phyloP scores from a whole-genome alignment of 1,284 basidiomycete species.

The Ustilago curta region DNA sequence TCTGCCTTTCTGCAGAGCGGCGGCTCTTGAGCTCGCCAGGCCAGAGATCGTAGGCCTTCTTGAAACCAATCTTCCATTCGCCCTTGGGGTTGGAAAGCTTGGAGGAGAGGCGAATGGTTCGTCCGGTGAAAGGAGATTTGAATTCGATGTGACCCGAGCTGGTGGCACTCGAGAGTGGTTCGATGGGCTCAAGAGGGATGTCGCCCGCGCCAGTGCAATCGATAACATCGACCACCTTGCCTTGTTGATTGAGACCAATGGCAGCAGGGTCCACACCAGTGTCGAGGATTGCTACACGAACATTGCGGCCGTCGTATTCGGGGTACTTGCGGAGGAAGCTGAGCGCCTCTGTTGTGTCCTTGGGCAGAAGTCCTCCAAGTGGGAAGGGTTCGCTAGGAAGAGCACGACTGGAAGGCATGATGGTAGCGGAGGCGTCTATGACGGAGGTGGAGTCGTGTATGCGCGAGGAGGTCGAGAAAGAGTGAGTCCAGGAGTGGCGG shows the following conservation, averaged over 20 bases:
- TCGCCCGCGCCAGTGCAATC: slow-evolving; percentile 69
- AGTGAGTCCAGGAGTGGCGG: neutral
- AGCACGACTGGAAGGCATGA: slow-evolving; percentile 39
- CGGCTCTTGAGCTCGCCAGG: slow-evolving; percentile 66
- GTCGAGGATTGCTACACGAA: slow-evolving; percentile 70
- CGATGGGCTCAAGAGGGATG: slow-evolving; percentile 51
- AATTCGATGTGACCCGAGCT: slow-evolving; percentile 46
- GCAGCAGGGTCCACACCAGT: slow-evolving; percentile 70
- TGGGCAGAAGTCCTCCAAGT: slow-evolving; percentile 66
- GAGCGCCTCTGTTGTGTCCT: slow-evolving; percentile 68
- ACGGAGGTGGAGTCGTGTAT: slow-evolving; percentile 7
- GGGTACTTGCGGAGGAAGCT: slow-evolving; percentile 67
- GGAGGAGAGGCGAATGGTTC: slow-evolving; percentile 59
- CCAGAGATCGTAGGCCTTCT: slow-evolving; percentile 69
- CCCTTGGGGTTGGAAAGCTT: slow-evolving; percentile 62
- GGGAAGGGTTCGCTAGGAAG: slow-evolving; percentile 62
- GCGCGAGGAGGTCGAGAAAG: slow-evolving; percentile 7
- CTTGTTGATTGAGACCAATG: slow-evolving; percentile 64
- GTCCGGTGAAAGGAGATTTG: slow-evolving; percentile 63
- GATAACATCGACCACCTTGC: slow-evolving; percentile 69
- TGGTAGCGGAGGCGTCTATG: slow-evolving; percentile 20
- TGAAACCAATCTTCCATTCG: slow-evolving; percentile 68
- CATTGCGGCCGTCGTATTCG: slow-evolving; percentile 66
- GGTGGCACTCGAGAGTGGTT: slow-evolving; percentile 24
- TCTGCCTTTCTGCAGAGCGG: slow-evolving; percentile 62